phyloP scores from a whole-genome alignment of 2,329 filamentous ascomycete species.

The Pestalotiopsis sp. region DNA sequence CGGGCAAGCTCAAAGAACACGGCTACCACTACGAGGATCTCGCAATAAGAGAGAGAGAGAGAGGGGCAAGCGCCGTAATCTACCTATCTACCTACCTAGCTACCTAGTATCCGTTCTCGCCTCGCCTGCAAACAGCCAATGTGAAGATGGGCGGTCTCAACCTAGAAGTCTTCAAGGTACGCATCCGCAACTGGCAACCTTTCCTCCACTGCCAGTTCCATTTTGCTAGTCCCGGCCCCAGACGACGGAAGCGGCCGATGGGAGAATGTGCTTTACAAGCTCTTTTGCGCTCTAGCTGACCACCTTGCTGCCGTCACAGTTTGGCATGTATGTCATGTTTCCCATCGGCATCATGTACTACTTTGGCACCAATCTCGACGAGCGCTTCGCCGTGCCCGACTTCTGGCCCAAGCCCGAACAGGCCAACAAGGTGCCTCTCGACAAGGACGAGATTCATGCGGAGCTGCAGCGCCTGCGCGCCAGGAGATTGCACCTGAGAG shows the following conservation, averaged over 20 bases:
- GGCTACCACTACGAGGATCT: no score
- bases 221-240: slow-evolving; percentile 3
- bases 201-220: slow-evolving; percentile 8
- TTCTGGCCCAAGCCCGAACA: slow-evolving; percentile 91
- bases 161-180: slow-evolving; percentile 91
- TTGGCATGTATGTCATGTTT: slow-evolving; percentile 98
- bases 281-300: background rate
- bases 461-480: slow-evolving; percentile 76
- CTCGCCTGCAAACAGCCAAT: slow-evolving; percentile 22
- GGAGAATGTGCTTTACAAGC: background rate
- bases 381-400: slow-evolving; percentile 81
- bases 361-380: slow-evolving; percentile 97
- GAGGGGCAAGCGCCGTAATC: no score
- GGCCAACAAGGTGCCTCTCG: slow-evolving; percentile 75
- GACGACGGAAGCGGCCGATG: background rate
- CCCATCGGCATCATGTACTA: slow-evolving; percentile 99
- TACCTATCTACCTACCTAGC: background rate
- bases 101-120: background rate
- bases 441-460: slow-evolving; percentile 78
- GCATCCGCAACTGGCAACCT: background rate
- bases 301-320: slow-evolving; percentile 57
- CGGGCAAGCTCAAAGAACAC: no score
- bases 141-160: slow-evolving; percentile 76
- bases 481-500: slow-evolving; percentile 73
- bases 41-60: no score